Conservation (phyloP, 1,284 basidiomycete genomes). For the Puccinia coronata region DNA sequence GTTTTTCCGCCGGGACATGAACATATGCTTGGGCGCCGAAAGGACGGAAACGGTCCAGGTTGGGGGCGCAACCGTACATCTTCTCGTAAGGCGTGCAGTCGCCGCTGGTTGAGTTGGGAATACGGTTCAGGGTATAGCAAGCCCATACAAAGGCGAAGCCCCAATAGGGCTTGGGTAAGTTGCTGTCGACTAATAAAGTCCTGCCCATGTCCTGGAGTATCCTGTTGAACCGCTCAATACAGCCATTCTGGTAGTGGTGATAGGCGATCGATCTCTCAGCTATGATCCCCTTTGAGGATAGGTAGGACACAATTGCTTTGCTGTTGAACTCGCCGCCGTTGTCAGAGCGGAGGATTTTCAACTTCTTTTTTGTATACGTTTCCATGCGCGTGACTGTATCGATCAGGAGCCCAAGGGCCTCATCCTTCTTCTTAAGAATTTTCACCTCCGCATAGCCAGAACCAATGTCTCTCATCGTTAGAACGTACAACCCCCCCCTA, state of each 20-base stretch:
- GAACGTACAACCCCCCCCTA: not conserved
- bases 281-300: not conserved
- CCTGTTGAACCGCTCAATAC: not conserved
- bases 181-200: not conserved
- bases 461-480: not conserved
- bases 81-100: not conserved
- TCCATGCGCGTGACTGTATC: not conserved
- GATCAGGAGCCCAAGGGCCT: not conserved
- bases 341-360: not conserved
- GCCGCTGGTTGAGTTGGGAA: not conserved
- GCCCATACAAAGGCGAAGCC: not conserved
- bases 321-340: slow-evolving; percentile 12
- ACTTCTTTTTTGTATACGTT: not conserved
- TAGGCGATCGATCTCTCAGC: not conserved
- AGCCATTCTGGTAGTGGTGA: not conserved
- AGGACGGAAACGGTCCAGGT: not conserved
- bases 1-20: not conserved
- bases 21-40: not conserved
- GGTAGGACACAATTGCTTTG: not conserved
- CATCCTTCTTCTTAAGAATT: no score
- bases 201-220: not conserved
- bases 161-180: not conserved
- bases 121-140: not conserved
- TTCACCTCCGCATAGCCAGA: not conserved
- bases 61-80: not conserved